Evolutionary conservation across 2,329 filamentous ascomycete genomes (phyloP), one percentile per base, ranked within the genome.

Genomic region (Ophiosphaerella korrae): DNA sequence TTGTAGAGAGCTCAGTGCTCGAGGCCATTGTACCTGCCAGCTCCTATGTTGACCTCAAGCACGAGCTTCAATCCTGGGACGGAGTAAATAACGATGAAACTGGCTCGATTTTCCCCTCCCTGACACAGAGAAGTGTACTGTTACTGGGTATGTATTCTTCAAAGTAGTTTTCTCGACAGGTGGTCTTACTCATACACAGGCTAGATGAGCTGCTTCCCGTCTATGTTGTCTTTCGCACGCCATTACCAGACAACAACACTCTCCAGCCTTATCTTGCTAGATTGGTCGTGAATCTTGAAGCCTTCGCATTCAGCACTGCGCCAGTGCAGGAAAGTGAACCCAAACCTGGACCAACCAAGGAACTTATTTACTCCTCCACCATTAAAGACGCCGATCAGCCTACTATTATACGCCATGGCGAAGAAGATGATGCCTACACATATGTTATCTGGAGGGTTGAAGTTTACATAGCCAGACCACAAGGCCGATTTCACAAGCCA

Each of bases 201-300:
- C 66, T 75, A 92, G 89, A 92, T 82, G 89, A 92, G 77, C 84
- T 84, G 23, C 80, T 89, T 49, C 78, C 86, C 56, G 80, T 91
- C 14, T 85, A 89, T 64, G 76, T 92, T 55, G 78, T 90, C 9
- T 80, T 92, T 50, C 83, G 83, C 63, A 86, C 86, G 7, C 85
- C 86, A 3, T 79, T 82, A 64, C 77, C 82, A 48, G 81, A 84
- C 48, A 81, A 88, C 52, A 70, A 77, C 29, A 75, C 77, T 0
- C 74, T 91, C 16, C 79, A 82, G 48, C 78, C 82, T 32, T 84
- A 85, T 48, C 76, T 91, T 32, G 77, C 78, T 42, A 80, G 87
- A 49, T 75, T 92, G n/a, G 78, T 82, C 21, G 80, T 92, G 51
- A 84, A 81, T 38, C 73, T 92, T 7, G 87, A 92, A 63, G 84